Percentiles rank a stretch among this genome's conserved stretches.
phyloP scores from a whole-genome alignment of 164 flowering plant genomes.

The Vitis rotundifolia region DNA sequence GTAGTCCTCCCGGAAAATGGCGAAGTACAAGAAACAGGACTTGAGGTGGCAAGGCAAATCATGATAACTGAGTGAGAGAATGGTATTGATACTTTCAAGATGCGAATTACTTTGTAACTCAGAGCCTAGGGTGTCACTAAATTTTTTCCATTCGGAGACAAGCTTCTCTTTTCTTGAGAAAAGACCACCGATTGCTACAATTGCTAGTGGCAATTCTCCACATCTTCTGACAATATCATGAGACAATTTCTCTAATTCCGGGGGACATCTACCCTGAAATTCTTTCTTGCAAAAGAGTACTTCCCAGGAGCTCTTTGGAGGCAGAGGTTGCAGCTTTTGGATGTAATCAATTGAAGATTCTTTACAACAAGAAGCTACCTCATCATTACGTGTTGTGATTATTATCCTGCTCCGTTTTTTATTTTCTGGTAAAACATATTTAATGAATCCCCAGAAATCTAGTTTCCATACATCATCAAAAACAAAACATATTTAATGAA shows the following conservation, averaged over 20 bases:
- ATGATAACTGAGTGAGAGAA: slow-evolving; percentile 23
- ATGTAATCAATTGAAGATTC: background rate
- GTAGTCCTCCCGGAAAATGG: slow-evolving; percentile 31
- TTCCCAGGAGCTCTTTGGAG: background rate
- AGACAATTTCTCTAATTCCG: slow-evolving; percentile 10
- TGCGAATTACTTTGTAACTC: slow-evolving; percentile 12
- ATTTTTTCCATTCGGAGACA: slow-evolving; percentile 21
- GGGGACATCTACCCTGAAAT: slow-evolving; percentile 7
- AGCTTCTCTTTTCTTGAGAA: slow-evolving; percentile 21
- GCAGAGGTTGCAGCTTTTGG: background rate
- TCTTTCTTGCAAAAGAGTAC: slow-evolving; percentile 12
- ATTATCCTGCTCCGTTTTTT: slow-evolving; percentile 17
- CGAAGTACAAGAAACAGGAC: slow-evolving; percentile 33
- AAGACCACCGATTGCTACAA: slow-evolving; percentile 23
- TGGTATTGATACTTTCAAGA: slow-evolving; percentile 13
- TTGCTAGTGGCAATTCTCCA: slow-evolving; percentile 30
- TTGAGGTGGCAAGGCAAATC: slow-evolving; percentile 36
- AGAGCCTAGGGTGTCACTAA: slow-evolving; percentile 12
- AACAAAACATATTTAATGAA: no score
- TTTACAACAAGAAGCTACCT: slow-evolving; percentile 8
- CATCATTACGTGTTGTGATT: slow-evolving; percentile 15
- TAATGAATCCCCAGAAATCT: no score
- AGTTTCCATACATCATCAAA: no score
- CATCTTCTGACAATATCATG: slow-evolving; percentile 12
- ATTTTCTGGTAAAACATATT: slow-evolving; percentile 9